Evolutionary conservation across 164 flowering plant genomes (phyloP).

Genomic region (Berberis thunbergii): DNA sequence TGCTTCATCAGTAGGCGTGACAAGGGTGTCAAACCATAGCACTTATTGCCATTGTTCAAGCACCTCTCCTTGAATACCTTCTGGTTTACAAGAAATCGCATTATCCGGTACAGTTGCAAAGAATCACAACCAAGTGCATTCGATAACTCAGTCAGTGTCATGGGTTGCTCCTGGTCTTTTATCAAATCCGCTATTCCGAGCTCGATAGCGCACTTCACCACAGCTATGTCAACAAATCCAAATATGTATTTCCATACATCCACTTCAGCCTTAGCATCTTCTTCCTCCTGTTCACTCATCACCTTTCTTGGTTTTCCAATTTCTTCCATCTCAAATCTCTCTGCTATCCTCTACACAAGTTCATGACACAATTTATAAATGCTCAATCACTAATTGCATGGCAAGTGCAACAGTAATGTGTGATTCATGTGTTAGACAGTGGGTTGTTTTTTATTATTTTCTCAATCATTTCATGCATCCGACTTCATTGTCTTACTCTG

Average conservation of each 20-base stretch:
- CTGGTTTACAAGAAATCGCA: slow-evolving; percentile 1
- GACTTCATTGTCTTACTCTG: too few relatives aligned
- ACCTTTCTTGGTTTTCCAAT: not conserved
- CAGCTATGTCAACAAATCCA: slow-evolving; percentile 6
- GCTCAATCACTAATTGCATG: too few relatives aligned
- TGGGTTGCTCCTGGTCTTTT: not conserved
- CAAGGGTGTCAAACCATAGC: not conserved
- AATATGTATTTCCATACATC: slow-evolving; percentile 1
- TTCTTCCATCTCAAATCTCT: not conserved
- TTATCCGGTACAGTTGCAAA: not conserved
- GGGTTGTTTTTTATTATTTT: too few relatives aligned
- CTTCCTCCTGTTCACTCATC: not conserved
- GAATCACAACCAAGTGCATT: slow-evolving; percentile 1
- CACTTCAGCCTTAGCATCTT: not conserved
- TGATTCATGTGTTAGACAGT: too few relatives aligned
- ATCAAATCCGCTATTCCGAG: slow-evolving; percentile 2
- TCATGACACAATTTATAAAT: too few relatives aligned
- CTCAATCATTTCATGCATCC: too few relatives aligned
- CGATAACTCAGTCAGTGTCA: slow-evolving; percentile 2
- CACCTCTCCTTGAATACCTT: not conserved
- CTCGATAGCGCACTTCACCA: slow-evolving; percentile 4
- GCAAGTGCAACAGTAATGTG: too few relatives aligned
- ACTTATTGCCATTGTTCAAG: not conserved
- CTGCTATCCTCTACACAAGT: not conserved
- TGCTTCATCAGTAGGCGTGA: not conserved